Base-by-base conservation (phyloP, 2,329 filamentous ascomycete species). In the Fusarium tuaranense region DNA sequence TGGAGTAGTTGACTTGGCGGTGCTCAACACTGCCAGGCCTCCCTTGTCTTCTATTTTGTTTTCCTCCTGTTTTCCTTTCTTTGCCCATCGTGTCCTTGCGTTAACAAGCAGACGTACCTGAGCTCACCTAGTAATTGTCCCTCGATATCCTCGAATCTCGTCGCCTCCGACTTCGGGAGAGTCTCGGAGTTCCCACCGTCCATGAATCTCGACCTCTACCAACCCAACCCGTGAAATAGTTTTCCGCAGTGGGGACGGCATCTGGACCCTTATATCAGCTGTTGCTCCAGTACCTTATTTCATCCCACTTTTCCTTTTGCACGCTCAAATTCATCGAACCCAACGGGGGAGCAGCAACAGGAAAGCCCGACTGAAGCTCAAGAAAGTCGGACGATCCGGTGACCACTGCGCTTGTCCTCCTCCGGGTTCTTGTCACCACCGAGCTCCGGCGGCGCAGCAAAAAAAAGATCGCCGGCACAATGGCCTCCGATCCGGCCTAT, bases 401-500 rank as follows among this genome's bases (percentile, higher is more conserved):
- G 39, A 65, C 6, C 16, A 30, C 32, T 30, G 22, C 63, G 4
- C 13, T 46, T 59, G 32, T 36, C 46, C 12, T 59, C 32, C 22
- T 39, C 34, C 32, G 46, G 16, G 10, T 39, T 22, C 41, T 48
- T 36, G 55, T 41, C 30, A 61, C 5, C 30, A 30, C 55, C 41
- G 36, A 58, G 22, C 36, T 58, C 18, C 58, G 55, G 5, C 27
- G 46, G 41, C 22, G 38, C 13, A 34, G 34, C 12, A 30, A 30
- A 30, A 27, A 8, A 27, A 27, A 30, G 10, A 72, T 73, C 69
- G 58, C 69, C 41, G 69, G 53, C 16, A 67, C 60, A 39, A 60
- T 60, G 30, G 63, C 65, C 58, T 53, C 67, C 46, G 70, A 46
- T 20, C 53, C 65, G 63, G 65, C 61, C 32, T 39, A 20, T 13